Evolutionary conservation across 2,329 filamentous ascomycete species (phyloP).

Genomic region (Nigrospora oryzae): DNA sequence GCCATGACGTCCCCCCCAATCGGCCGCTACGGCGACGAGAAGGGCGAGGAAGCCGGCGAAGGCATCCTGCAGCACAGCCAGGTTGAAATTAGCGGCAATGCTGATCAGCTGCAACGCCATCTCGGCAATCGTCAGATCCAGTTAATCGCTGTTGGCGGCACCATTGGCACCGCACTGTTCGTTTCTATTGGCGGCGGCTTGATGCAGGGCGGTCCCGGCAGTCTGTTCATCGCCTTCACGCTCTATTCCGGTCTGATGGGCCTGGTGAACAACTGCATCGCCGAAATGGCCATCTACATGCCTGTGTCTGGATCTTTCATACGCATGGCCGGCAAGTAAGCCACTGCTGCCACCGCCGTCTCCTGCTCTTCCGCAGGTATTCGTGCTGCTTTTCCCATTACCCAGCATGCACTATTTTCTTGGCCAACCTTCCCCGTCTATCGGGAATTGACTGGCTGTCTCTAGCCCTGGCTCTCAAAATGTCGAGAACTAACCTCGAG

Average conservation of each 20-base stretch:
- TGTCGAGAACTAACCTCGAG: neutral
- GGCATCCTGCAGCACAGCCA: neutral
- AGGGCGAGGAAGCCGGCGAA: neutral
- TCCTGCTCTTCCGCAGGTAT: no score
- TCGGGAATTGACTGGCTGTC: no score
- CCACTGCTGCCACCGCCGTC: neutral
- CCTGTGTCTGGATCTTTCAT: conserved; percentile 57
- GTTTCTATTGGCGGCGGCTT: conserved; percentile 48
- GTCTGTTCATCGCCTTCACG: conserved; percentile 46
- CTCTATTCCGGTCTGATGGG: conserved; percentile 46
- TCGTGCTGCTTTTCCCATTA: no score
- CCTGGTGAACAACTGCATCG: conserved; percentile 56
- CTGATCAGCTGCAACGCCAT: conserved; percentile 4
- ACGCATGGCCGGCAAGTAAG: conserved; percentile 50
- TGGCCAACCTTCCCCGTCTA: no score
- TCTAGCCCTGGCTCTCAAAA: neutral
- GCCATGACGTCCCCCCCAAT: no score
- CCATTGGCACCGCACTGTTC: conserved; percentile 46
- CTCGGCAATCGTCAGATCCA: conserved; percentile 30
- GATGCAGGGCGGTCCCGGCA: conserved; percentile 34
- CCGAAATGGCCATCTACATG: conserved; percentile 56
- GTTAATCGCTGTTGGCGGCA: conserved; percentile 46
- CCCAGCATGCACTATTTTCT: no score
- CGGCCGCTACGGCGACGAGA: no score
- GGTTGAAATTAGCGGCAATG: conserved; percentile 1